Percentiles rank a stretch among this genome's conserved stretches.
Conservation (phyloP, 2,329 filamentous ascomycete species). For the Colletotrichum tamarilloi region DNA sequence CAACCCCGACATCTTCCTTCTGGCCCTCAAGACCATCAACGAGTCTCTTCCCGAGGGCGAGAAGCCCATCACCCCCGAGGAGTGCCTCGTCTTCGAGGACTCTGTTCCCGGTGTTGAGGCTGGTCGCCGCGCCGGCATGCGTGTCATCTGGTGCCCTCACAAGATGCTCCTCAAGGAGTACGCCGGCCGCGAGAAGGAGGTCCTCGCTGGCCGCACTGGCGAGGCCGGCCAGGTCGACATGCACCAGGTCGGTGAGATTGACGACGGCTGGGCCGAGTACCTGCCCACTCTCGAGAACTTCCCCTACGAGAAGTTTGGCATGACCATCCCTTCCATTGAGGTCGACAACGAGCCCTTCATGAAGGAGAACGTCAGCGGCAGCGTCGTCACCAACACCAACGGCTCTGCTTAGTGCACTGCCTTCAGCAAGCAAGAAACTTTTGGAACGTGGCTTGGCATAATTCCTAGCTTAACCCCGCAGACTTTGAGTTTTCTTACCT, state of each 20-base stretch:
- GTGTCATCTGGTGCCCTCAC: slow-evolving; percentile 93
- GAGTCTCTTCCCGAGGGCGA: slow-evolving; percentile 72
- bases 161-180: slow-evolving; percentile 81
- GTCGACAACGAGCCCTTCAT: slow-evolving; percentile 57
- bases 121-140: slow-evolving; percentile 91
- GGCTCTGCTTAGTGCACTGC: background rate
- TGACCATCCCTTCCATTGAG: slow-evolving; percentile 55
- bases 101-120: slow-evolving; percentile 93
- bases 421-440: background rate
- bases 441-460: background rate
- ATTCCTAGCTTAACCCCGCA: background rate
- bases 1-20: slow-evolving; percentile 90
- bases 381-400: slow-evolving; percentile 36
- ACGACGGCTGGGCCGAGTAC: slow-evolving; percentile 72
- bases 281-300: slow-evolving; percentile 62
- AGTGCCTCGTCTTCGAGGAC: slow-evolving; percentile 97
- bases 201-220: slow-evolving; percentile 84
- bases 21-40: slow-evolving; percentile 89
- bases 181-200: slow-evolving; percentile 78
- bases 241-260: slow-evolving; percentile 66
- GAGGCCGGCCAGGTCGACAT: slow-evolving; percentile 68
- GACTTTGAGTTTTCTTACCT: background rate
- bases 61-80: slow-evolving; percentile 77
- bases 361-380: slow-evolving; percentile 47
- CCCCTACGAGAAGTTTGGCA: slow-evolving; percentile 69